phyloP scores from a whole-genome alignment of 1,284 basidiomycete species.

The Marasmius fiardii region DNA sequence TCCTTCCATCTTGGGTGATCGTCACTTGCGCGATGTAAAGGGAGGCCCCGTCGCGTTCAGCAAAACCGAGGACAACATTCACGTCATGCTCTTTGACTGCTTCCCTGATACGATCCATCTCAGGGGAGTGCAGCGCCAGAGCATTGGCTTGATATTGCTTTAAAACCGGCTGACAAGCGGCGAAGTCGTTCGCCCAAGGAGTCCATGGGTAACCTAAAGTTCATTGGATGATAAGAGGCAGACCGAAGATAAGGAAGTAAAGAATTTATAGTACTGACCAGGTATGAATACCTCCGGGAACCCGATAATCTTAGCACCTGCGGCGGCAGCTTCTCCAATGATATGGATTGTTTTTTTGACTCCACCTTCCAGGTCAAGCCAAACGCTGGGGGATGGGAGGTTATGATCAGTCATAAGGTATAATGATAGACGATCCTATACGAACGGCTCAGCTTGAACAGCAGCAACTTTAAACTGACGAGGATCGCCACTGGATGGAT shows the following conservation, averaged over 20 bases:
- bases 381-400: constrained; percentile 20
- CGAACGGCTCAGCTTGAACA: constrained; percentile 27
- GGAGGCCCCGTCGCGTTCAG: constrained; percentile 27
- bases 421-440: not conserved
- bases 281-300: constrained; percentile 28
- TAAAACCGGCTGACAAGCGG: constrained; percentile 21
- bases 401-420: not conserved
- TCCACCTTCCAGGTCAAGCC: constrained; percentile 30
- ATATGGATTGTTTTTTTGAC: constrained; percentile 29
- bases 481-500: constrained; percentile 22
- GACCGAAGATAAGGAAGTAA: not conserved
- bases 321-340: constrained; percentile 25
- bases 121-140: constrained; percentile 26
- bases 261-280: constrained; percentile 12
- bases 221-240: constrained; percentile 1
- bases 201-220: constrained; percentile 29
- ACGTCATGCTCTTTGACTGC: constrained; percentile 26
- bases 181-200: constrained; percentile 28
- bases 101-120: constrained; percentile 28
- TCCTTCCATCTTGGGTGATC: constrained; percentile 25
- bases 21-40: constrained; percentile 29
- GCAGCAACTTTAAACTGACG: constrained; percentile 26
- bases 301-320: constrained; percentile 29
- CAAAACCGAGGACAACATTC: constrained; percentile 27
- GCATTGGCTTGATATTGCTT: constrained; percentile 29